Conservation (phyloP, 768 basidiomycete genomes). For the Pilatotrama ljubarskyi region DNA sequence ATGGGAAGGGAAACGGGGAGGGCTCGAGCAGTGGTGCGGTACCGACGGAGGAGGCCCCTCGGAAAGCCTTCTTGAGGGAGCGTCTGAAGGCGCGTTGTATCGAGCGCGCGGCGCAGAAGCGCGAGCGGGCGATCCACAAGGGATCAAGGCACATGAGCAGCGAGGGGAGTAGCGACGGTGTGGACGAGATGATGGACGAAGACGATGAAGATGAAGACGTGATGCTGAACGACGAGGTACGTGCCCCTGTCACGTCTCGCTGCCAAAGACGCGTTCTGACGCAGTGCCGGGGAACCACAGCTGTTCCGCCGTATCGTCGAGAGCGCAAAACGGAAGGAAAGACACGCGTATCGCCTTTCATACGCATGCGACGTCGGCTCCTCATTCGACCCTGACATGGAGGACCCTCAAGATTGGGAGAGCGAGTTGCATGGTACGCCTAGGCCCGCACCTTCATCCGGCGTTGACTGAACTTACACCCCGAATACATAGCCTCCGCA, state of each 20-base stretch:
- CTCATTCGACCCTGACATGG: slow-evolving; percentile 73
- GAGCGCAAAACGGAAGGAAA: slow-evolving; percentile 49
- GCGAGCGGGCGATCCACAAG: slow-evolving; percentile 45
- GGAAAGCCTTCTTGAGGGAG: slow-evolving; percentile 57
- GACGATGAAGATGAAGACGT: slow-evolving; percentile 58
- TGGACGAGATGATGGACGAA: slow-evolving; percentile 53
- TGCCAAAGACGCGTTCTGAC: background rate
- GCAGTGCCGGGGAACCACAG: slow-evolving; percentile 35
- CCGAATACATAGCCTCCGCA: background rate
- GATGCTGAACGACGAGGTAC: slow-evolving; percentile 64
- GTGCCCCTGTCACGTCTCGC: slow-evolving; percentile 10
- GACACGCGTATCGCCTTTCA: slow-evolving; percentile 59
- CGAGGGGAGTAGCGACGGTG: slow-evolving; percentile 52
- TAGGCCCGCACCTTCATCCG: background rate
- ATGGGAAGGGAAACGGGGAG: background rate
- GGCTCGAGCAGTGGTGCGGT: background rate
- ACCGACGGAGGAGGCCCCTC: slow-evolving; percentile 41
- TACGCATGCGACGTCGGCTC: slow-evolving; percentile 72
- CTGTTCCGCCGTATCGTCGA: slow-evolving; percentile 67
- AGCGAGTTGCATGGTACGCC: slow-evolving; percentile 47
- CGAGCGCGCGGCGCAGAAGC: slow-evolving; percentile 58
- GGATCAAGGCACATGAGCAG: slow-evolving; percentile 33
- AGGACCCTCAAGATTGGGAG: slow-evolving; percentile 66
- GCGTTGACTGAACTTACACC: background rate
- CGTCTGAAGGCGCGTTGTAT: slow-evolving; percentile 62